phyloP scores from a whole-genome alignment of 164 flowering plant species.

The Liriodendron chinense region DNA sequence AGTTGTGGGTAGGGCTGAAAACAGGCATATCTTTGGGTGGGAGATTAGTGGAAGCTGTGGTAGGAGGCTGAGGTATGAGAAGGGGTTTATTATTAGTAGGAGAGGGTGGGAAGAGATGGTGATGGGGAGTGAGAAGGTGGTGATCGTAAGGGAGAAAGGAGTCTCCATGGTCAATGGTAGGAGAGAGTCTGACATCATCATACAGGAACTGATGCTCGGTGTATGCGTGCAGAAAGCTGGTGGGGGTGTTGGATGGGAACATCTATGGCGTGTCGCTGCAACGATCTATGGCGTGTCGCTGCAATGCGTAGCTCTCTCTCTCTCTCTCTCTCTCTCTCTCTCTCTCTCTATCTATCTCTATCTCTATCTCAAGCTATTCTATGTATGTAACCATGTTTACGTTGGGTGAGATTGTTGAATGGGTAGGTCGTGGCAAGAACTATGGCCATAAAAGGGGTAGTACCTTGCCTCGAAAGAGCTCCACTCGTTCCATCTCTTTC shows the following conservation, averaged over 20 bases:
- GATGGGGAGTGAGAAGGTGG: conserved; percentile 11
- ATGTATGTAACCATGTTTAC: background rate
- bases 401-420: background rate
- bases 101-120: background rate
- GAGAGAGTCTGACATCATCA: conserved; percentile 14
- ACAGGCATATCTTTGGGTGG: background rate
- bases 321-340: conserved; percentile 8
- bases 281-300: conserved; percentile 9
- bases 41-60: background rate
- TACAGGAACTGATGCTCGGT: conserved; percentile 13
- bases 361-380: background rate
- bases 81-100: background rate
- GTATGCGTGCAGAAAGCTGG: background rate
- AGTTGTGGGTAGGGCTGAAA: too few species aligned
- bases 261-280: conserved; percentile 28
- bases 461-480: conserved; percentile 20
- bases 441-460: background rate
- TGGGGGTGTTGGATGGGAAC: conserved; percentile 29
- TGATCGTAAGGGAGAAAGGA: background rate
- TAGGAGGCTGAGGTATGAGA: background rate
- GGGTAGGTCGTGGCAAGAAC: conserved; percentile 9
- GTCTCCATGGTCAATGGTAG: conserved; percentile 13
- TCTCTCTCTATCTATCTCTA: too few species aligned
- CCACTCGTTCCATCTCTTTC: conserved; percentile 19
- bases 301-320: conserved; percentile 9